Conservation (phyloP, 1,284 basidiomycete genomes). For the Sanghuangporus baumii region DNA sequence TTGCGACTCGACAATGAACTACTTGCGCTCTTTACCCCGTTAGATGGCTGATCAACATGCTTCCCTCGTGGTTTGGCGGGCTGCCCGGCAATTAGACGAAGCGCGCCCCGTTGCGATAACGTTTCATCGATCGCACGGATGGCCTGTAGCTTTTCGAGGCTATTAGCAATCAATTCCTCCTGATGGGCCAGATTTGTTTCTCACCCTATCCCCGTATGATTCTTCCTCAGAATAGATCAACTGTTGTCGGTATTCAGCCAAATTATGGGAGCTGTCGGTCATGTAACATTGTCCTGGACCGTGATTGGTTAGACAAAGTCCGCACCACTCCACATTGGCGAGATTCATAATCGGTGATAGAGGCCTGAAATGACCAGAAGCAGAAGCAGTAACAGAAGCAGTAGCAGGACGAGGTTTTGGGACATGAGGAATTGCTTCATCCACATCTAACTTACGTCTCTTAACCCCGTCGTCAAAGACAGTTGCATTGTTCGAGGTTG, state of each 20-base stretch:
- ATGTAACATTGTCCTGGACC: conserved; percentile 50
- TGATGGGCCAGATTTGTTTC: conserved; percentile 19
- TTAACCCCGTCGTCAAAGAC: conserved; percentile 10
- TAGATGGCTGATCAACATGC: background rate
- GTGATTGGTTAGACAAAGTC: conserved; percentile 58
- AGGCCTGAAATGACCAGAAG: conserved; percentile 9
- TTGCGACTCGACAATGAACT: background rate
- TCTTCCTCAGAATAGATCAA: conserved; percentile 58
- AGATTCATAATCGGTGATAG: conserved; percentile 19
- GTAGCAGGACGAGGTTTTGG: conserved; percentile 11
- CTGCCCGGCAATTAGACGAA: conserved; percentile 52
- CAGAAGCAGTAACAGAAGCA: no score
- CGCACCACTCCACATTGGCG: conserved; percentile 35
- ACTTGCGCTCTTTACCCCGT: background rate
- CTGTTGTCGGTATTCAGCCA: conserved; percentile 63
- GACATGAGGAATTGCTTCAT: conserved; percentile 10
- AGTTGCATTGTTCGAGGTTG: background rate
- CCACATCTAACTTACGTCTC: background rate
- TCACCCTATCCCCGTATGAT: conserved; percentile 55
- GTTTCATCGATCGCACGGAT: conserved; percentile 61
- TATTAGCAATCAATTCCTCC: conserved; percentile 5
- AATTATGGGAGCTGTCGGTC: conserved; percentile 56
- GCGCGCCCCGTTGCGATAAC: conserved; percentile 46
- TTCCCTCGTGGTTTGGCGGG: conserved; percentile 41
- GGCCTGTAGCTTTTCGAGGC: conserved; percentile 46